Evolutionary conservation across 2,329 filamentous ascomycete species (phyloP), one percentile per base, ranked within the genome.

Genomic region (Colletotrichum sojae): DNA sequence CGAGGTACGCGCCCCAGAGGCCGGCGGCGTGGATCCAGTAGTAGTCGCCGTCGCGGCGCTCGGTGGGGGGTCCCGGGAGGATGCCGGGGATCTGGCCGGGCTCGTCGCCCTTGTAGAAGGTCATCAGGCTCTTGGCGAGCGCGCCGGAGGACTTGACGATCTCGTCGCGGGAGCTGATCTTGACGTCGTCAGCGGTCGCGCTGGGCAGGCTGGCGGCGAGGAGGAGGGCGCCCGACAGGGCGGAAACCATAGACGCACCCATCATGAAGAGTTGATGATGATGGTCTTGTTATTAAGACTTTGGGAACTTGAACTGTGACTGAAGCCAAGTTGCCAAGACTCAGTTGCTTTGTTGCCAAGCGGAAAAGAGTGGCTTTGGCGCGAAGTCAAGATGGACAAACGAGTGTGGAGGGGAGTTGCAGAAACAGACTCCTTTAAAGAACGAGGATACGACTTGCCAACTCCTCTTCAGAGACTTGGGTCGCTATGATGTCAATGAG

Each of bases 11-110:
- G 16, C 76, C 76, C 73, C 75, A 77, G 60, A 80, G 71, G 9
- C 73, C 73, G 36, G 74, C 79, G 10, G 71, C 75, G 22, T 78
- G 71, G 74, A 75, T 80, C 78, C 78, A 81, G 72, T 78, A 79
- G 74, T 81, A 81, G n/a, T 74, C 71, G n/a, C 76, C 78, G 2
- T 5, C 5, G 13, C 74, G 62, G 18, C 22, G 3, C 22, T 73
- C 73, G 1, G 4, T 3, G 71, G 67, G 52, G 9, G 58, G 59
- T 9, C 76, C 76, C 8, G 76, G 75, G 6, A 79, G 72, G 25
- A 80, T 72, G 1, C 78, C 78, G 10, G 74, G 76, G 1, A 69
- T 74, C 27, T 73, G n/a, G 46, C 77, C 78, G 2, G 67, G 55
- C 22, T 80, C 63, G 31, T 76, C 75, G 36, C 78, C 78, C 9